A percentile compares a stretch with the other conserved stretches of the same genome.
These are phyloP conservation scores for Rhinocladiella mackenziei DNA, from an alignment of 2,329 filamentous ascomycete species.

Conservation along the genomic window DNA sequence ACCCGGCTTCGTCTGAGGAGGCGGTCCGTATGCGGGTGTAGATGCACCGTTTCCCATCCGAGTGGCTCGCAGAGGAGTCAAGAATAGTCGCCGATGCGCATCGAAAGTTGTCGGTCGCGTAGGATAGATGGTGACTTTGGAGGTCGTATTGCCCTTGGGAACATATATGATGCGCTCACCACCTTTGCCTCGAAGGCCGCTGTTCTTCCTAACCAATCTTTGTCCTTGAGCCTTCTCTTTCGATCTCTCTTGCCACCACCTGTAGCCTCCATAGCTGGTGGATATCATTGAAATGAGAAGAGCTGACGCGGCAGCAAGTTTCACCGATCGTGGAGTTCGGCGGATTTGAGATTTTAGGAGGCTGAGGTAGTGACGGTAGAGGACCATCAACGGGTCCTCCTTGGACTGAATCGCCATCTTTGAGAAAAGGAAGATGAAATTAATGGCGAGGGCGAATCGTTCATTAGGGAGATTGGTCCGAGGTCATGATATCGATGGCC, in stretches of 20 bases:
- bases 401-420: constrained; percentile 86
- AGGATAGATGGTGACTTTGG: constrained; percentile 84
- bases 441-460: background rate
- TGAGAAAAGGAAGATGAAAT: constrained; percentile 2
- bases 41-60: constrained; percentile 65
- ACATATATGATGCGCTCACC: constrained; percentile 93
- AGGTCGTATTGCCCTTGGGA: constrained; percentile 79
- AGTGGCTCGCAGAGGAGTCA: constrained; percentile 82
- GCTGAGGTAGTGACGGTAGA: constrained; percentile 53
- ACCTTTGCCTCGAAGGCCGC: constrained; percentile 88
- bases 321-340: constrained; percentile 65
- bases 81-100: constrained; percentile 86
- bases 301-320: constrained; percentile 70
- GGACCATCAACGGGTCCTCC: constrained; percentile 66
- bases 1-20: constrained; percentile 85
- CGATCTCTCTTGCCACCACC: constrained; percentile 68
- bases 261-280: constrained; percentile 71
- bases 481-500: background rate
- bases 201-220: constrained; percentile 82
- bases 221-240: constrained; percentile 78
- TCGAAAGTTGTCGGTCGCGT: constrained; percentile 95
- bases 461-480: constrained; percentile 2
- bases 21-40: constrained; percentile 63
- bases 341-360: constrained; percentile 52
- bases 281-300: constrained; percentile 75